Base-by-base conservation (phyloP, 1,139 yeast species). In the Kodamaea derodonti region DNA sequence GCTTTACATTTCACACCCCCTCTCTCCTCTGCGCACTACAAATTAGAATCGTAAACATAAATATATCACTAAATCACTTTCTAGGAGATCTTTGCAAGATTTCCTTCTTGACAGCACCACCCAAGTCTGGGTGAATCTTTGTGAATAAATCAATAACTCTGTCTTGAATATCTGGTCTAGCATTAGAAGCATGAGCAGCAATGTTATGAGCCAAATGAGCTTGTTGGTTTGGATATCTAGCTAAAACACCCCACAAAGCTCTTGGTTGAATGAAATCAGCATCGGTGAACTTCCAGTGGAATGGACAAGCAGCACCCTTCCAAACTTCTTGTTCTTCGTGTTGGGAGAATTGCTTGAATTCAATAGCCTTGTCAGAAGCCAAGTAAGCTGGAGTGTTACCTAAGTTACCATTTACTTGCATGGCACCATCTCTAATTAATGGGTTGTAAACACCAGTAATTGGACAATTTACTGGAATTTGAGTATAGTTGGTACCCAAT, bases 221-320 rank as follows among this genome's bases (percentile, higher is more conserved):
- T 64, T 86, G 95, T 64, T 85, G 95, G 49, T 85, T 84, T 18
- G 80, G 77, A 52, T 79, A 78, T 57, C 68, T 81, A 41, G 84
- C 85, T 60, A 85, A 74, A 31, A 84, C 92, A 40, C 80, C 69
- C 81, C 69, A 75, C 84, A 90, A 57, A 71, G 48, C 69, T 61
- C 49, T 59, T 69, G 62, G 83, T 72, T 52, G 97, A 75, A 65
- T 82, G 85, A 53, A 72, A 59, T 87, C 95, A 38, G 73, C 82
- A 39, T 80, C 83, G 30, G 75, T 74, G 38, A 76, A 77, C 43
- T 76, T 73, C 96, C 96, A 88, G 69, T 86, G 94, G 80, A 78
- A 84, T 49, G 87, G 86, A 46, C 80, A 69, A 37, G 95, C 96
- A 45, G 94, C 80, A 42, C 97, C 97, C 39, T 72, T 65, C 90